Base-by-base conservation (phyloP, 2,329 filamentous ascomycete species). In the Venturia carpophila region DNA sequence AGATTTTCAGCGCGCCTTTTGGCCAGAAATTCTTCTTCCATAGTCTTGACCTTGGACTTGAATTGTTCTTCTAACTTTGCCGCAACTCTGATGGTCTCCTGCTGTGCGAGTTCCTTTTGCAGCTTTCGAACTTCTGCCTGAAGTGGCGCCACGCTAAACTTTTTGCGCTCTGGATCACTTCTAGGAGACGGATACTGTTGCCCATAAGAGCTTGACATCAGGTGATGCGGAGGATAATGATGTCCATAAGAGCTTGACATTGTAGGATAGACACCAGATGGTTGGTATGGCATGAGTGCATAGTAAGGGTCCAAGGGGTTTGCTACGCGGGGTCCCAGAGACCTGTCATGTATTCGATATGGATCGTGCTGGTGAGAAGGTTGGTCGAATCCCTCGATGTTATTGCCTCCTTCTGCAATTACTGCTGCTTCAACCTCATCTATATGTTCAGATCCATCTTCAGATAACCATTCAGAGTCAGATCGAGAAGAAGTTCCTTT, bases 211-310 rank as follows among this genome's bases (percentile, higher is more conserved):
- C 19, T 10, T 24, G 11, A 24, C 1, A 10, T 24, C n/a, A n/a
- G 3, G 1, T 6, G n/a, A 49, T 24, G 45, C n/a, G 45, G 9
- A 49, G 45, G 6, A 49, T 49, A 49, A 30, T 21, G 61, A 49
- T 63, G 24, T 19, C 21, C n/a, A 30, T 63, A 63, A n/a, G 49
- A 63, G 17, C 21, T 37, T 30, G 21, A 37, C 13, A n/a, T 21
- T 15, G 61, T 21, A 17, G 61, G 61, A 63, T 63, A 49, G 24
- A 21, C n/a, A 37, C 61, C 41, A 34, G 13, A 63, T 37, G 61
- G 9, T 27, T 63, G 61, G 19, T 63, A 63, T 21, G 41, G 61
- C 61, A 63, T 49, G 7, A 49, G 13, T n/a, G 61, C 42, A 27
- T 30, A 45, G 42, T 63, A 19, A 11, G 61, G 61, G 21, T 63